phyloP scores from a whole-genome alignment of 2,329 filamentous ascomycete species.

The Dactylellina drechsleri region DNA sequence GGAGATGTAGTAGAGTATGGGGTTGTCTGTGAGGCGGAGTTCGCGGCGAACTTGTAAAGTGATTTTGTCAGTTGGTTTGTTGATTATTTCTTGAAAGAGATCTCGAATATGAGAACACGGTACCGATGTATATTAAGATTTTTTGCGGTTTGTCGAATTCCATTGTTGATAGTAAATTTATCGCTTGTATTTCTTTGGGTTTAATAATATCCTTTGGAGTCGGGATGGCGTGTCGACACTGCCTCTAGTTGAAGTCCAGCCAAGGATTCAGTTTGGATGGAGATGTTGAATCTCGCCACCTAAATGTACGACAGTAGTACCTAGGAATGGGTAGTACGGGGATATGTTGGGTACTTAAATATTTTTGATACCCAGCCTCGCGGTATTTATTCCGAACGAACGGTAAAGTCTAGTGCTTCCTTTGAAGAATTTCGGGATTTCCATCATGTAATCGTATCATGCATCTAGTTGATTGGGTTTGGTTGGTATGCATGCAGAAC shows the following conservation, averaged over 20 bases:
- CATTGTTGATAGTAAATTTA: conserved; percentile 13
- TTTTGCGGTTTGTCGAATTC: conserved; percentile 21
- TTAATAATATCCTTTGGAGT: background rate
- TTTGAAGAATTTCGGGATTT: too few species aligned
- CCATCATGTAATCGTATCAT: too few species aligned
- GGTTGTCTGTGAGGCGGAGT: conserved; percentile 78
- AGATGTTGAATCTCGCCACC: conserved; percentile 26
- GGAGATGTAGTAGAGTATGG: conserved; percentile 69
- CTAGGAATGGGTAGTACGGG: too few species aligned
- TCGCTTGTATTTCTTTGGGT: background rate
- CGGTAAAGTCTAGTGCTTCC: too few species aligned
- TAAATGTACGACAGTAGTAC: too few species aligned
- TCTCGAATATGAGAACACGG: background rate
- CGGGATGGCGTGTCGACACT: background rate
- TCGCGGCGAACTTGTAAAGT: conserved; percentile 70
- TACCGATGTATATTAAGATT: conserved; percentile 35
- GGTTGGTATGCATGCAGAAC: too few species aligned
- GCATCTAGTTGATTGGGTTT: too few species aligned
- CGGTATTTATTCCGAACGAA: too few species aligned
- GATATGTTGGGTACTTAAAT: too few species aligned
- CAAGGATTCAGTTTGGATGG: background rate
- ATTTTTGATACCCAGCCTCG: too few species aligned
- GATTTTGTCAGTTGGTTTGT: background rate
- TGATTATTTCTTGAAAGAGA: background rate
- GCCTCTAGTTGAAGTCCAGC: conserved; percentile 25